Conservation (phyloP, 176 grass and related monocot genomes). For the Chrysopogon serrulatus region DNA sequence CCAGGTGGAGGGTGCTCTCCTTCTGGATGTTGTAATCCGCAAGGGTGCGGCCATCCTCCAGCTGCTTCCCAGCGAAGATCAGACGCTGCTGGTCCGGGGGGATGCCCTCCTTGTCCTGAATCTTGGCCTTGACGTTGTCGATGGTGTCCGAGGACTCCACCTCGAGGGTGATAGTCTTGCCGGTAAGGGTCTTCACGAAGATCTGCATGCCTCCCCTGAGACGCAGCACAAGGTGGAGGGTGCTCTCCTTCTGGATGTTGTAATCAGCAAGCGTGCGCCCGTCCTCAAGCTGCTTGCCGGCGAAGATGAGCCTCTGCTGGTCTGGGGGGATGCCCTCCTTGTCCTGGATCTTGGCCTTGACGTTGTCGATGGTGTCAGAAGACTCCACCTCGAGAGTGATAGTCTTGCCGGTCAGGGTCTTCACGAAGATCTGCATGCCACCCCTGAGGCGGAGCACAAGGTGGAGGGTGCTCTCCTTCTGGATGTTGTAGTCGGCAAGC, state of each 20-base stretch:
- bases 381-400: slow-evolving; percentile 53
- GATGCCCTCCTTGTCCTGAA: slow-evolving; percentile 79
- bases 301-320: slow-evolving; percentile 56
- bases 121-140: slow-evolving; percentile 64
- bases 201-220: slow-evolving; percentile 55
- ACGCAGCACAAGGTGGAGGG: slow-evolving; percentile 23
- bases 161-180: slow-evolving; percentile 62
- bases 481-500: slow-evolving; percentile 63
- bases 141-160: slow-evolving; percentile 48
- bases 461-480: slow-evolving; percentile 16
- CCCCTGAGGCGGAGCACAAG: no score
- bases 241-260: slow-evolving; percentile 65
- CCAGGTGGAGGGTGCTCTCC: slow-evolving; percentile 60
- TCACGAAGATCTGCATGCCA: no score
- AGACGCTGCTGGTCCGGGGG: slow-evolving; percentile 61
- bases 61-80: slow-evolving; percentile 57
- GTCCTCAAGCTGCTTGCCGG: slow-evolving; percentile 60
- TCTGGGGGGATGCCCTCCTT: slow-evolving; percentile 69
- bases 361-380: slow-evolving; percentile 44
- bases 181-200: slow-evolving; percentile 32
- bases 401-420: slow-evolving; percentile 35
- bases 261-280: slow-evolving; percentile 46
- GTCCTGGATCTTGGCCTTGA: slow-evolving; percentile 70
- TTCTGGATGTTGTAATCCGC: slow-evolving; percentile 82
- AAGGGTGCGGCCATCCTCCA: slow-evolving; percentile 55